Percentiles rank a stretch among this genome's conserved stretches.
Conservation (phyloP, 2,329 filamentous ascomycete genomes). For the Fusarium goolgardi region DNA sequence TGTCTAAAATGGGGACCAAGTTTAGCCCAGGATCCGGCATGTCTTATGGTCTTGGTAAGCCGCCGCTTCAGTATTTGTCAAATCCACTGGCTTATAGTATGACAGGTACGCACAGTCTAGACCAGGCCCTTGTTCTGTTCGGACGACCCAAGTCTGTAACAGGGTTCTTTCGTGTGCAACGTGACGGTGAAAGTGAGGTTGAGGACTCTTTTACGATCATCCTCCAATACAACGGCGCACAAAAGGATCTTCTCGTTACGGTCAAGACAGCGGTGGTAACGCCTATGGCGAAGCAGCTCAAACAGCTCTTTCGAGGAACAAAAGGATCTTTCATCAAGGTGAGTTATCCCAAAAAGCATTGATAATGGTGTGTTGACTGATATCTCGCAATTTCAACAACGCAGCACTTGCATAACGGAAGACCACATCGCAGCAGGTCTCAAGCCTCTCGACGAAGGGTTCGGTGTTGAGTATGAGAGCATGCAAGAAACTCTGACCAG, state of each 20-base stretch:
- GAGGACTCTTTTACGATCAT: slow-evolving; percentile 67
- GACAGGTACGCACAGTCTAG: slow-evolving; percentile 41
- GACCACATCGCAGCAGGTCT: slow-evolving; percentile 35
- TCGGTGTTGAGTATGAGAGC: slow-evolving; percentile 37
- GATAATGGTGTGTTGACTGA: background rate
- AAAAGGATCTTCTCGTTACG: slow-evolving; percentile 48
- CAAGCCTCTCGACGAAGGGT: slow-evolving; percentile 28
- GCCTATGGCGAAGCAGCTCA: slow-evolving; percentile 35
- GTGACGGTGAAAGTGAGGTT: slow-evolving; percentile 46
- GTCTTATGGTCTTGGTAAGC: slow-evolving; percentile 56
- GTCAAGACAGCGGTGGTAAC: slow-evolving; percentile 37
- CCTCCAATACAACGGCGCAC: slow-evolving; percentile 63
- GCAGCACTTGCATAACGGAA: slow-evolving; percentile 51
- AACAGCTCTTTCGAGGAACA: slow-evolving; percentile 36
- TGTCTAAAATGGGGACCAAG: slow-evolving; percentile 48
- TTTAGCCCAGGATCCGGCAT: slow-evolving; percentile 56
- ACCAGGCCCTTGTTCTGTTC: slow-evolving; percentile 37
- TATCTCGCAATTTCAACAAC: slow-evolving; percentile 64
- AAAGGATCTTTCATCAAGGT: slow-evolving; percentile 41
- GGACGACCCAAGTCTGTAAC: slow-evolving; percentile 37
- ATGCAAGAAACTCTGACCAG: slow-evolving; percentile 51
- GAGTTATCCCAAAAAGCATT: accelerated
- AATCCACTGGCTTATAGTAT: background rate
- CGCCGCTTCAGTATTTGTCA: accelerated
- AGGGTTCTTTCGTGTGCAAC: slow-evolving; percentile 39